Evolutionary conservation across 2,329 filamentous ascomycete species (phyloP), one percentile per base, ranked within the genome.

Genomic region (Ophiosphaerella korrae): DNA sequence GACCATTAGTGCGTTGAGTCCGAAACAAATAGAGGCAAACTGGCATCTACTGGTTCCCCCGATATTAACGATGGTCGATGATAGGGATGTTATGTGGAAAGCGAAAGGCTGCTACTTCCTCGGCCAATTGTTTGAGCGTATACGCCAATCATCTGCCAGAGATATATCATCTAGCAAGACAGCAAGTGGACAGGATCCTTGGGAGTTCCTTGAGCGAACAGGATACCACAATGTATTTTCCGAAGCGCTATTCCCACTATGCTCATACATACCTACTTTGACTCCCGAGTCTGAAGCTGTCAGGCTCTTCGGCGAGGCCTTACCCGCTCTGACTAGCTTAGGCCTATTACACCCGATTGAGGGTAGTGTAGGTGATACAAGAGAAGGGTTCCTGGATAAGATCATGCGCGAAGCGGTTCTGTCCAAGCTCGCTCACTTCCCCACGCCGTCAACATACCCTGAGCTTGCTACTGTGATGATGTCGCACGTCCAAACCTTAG

Each of bases 181-280:
- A 31, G 14, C 12, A 8, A 34, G 11, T 16, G 39, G 16, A 35
- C 45, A 42, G 12, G 32, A 84, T 37, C 80, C 84, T 0, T 56
- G 74, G 1, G 66, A 72, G 4, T 77, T 87, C 2, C 78, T 92
- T 24, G 44, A 45, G 11, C 38, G 71, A 71, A 11, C 78, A 79
- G 39, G 89, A 1, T 82, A 93, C 7, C 82, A 81, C 18, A 75
- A 80, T 12, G 82, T 93, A 23, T 88, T 93, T 53, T 82, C 87
- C 63, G 83, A 90, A 16, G 83, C 86, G 3, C 74, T 90, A 2
- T 81, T 87, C 57, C 89, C 90, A 0, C 85, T 86, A 32, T 80
- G 96, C n/a, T 80, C 88, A 7, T 89, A 86, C 62, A 79, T 96
- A 5, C 92, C 93, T 0, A 84, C 81, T 11, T 77, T 96, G 36